Evolutionary conservation across 2,329 filamentous ascomycete genomes (phyloP).

Genomic region (Erysiphe pulchra): DNA sequence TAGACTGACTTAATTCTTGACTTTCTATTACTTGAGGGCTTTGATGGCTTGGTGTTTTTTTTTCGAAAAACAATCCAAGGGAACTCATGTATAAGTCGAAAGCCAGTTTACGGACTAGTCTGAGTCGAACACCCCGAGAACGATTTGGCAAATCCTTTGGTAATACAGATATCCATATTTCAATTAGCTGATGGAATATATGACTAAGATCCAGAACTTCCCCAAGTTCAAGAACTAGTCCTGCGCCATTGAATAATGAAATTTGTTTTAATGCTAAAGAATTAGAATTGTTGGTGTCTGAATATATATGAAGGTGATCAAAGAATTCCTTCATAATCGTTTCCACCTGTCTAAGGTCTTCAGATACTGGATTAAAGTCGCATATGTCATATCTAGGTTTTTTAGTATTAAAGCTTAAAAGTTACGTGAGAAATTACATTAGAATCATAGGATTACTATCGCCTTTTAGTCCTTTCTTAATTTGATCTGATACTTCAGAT

Average conservation of each 20-base stretch:
- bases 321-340: conserved; percentile 6
- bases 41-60: not conserved
- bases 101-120: conserved; percentile 9
- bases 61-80: conserved; percentile 7
- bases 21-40: not conserved
- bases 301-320: conserved; percentile 3
- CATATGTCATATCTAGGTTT: conserved; percentile 7
- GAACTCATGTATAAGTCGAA: conserved; percentile 12
- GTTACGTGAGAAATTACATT: conserved; percentile 3
- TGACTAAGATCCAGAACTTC: conserved; percentile 5
- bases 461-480: conserved; percentile 4
- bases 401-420: conserved; percentile 1
- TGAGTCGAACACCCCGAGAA: conserved; percentile 10
- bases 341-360: conserved; percentile 9
- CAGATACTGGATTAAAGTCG: conserved; percentile 3
- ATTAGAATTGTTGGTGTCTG: conserved; percentile 1
- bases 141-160: conserved; percentile 6
- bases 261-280: conserved; percentile 7
- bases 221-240: conserved; percentile 1
- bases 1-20: not conserved
- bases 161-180: conserved; percentile 11
- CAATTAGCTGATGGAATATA: conserved; percentile 11
- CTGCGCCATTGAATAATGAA: conserved; percentile 2
- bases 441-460: conserved; percentile 3
- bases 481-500: conserved; percentile 1